phyloP scores from a whole-genome alignment of 2,329 filamentous ascomycete genomes.

The Cordyceps pruinosa region DNA sequence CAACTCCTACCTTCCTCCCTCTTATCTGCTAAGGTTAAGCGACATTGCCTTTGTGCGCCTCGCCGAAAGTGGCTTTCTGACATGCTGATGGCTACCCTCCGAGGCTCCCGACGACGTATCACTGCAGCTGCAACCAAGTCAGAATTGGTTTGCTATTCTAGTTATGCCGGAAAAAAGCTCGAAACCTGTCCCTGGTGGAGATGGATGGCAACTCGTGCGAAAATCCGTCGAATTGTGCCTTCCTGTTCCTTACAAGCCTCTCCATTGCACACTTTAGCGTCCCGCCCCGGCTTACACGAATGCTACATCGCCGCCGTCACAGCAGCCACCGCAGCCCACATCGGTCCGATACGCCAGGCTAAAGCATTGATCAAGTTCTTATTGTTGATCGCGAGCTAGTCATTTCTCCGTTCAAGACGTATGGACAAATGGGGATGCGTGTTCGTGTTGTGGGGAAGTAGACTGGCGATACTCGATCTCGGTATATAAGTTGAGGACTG shows the following conservation, averaged over 20 bases:
- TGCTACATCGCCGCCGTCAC: neutral
- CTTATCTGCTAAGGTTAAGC: too few relatives aligned
- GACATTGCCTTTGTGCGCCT: neutral
- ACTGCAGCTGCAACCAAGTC: neutral
- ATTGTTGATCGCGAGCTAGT: neutral
- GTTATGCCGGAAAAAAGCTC: neutral
- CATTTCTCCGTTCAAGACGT: neutral
- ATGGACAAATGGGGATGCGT: neutral
- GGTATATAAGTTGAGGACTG: neutral
- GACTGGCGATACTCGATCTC: neutral
- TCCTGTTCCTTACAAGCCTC: conserved; percentile 4
- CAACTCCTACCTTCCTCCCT: too few relatives aligned
- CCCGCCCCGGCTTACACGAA: conserved; percentile 2
- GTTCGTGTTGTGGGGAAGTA: neutral
- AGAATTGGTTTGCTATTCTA: neutral
- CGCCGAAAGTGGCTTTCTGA: neutral
- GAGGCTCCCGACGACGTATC: neutral
- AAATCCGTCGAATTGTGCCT: neutral
- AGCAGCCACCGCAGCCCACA: neutral
- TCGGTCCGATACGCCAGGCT: conserved; percentile 2
- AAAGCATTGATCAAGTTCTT: neutral
- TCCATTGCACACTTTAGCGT: neutral
- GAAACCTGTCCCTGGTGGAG: neutral
- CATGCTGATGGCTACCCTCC: neutral
- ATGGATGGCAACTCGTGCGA: too few relatives aligned